These are phyloP conservation scores for Wallacemonas rigidus DNA, from an alignment of 208 protist species.

Conservation along the genomic window DNA sequence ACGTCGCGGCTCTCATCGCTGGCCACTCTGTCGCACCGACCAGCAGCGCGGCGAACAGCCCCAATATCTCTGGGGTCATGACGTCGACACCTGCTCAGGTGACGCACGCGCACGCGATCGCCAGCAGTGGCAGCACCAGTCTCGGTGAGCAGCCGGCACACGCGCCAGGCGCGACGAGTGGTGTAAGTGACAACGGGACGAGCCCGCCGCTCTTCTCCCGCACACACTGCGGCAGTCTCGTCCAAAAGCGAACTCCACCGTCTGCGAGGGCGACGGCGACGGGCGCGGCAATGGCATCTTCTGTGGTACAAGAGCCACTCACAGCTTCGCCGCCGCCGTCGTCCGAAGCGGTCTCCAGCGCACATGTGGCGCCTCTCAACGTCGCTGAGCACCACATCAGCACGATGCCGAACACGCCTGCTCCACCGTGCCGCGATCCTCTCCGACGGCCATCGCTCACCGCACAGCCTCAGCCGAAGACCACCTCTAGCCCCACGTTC, in stretches of 20 bases:
- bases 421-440: not conserved
- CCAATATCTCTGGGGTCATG: not conserved
- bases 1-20: not conserved
- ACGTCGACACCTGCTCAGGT: not conserved
- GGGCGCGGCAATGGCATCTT: not conserved
- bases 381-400: not conserved
- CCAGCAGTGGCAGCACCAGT: not conserved
- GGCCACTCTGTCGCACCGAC: not conserved
- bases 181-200: not conserved
- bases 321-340: not conserved
- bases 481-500: too few relatives aligned
- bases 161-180: not conserved
- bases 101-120: not conserved
- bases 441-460: not conserved
- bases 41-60: not conserved
- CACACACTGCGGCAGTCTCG: not conserved
- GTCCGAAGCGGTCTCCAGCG: not conserved
- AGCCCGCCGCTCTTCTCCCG: constrained; percentile 9
- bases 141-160: not conserved
- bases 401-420: not conserved
- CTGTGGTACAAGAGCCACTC: not conserved
- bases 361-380: not conserved
- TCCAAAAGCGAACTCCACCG: not conserved
- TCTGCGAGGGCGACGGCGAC: not conserved
- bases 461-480: not conserved